Evolutionary conservation across 1,284 basidiomycete genomes (phyloP).

Genomic region (Ustilago curta): DNA sequence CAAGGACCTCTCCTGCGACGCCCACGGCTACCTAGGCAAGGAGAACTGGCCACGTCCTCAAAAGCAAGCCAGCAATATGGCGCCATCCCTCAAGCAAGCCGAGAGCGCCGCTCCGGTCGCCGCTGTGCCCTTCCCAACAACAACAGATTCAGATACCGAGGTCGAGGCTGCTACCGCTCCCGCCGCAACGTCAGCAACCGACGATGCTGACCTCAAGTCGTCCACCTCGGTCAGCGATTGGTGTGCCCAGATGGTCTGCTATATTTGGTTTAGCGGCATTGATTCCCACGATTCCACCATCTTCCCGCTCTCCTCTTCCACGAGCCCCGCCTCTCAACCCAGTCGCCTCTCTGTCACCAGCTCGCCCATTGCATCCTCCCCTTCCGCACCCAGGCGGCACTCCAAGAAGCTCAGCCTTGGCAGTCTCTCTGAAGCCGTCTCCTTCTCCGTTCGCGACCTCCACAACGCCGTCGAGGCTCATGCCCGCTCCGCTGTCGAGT

Average conservation of each 20-base stretch:
- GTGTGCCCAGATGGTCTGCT: slow-evolving; percentile 65
- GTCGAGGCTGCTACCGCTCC: slow-evolving; percentile 29
- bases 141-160: slow-evolving; percentile 34
- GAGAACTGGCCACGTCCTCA: slow-evolving; percentile 42
- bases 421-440: slow-evolving; percentile 49
- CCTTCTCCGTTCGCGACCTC: slow-evolving; percentile 42
- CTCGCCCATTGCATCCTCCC: slow-evolving; percentile 38
- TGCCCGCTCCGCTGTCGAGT: slow-evolving; percentile 34
- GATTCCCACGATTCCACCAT: slow-evolving; percentile 35
- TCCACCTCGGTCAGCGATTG: slow-evolving; percentile 56
- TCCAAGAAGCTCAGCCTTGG: slow-evolving; percentile 50
- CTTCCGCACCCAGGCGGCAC: slow-evolving; percentile 23
- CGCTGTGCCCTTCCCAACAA: slow-evolving; percentile 18
- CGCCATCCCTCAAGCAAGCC: slow-evolving; percentile 11
- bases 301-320: slow-evolving; percentile 20
- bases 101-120: slow-evolving; percentile 7
- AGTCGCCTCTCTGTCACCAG: slow-evolving; percentile 33
- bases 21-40: slow-evolving; percentile 33
- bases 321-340: slow-evolving; percentile 18
- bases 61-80: slow-evolving; percentile 10
- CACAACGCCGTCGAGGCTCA: slow-evolving; percentile 50
- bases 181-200: slow-evolving; percentile 11
- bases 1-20: slow-evolving; percentile 20
- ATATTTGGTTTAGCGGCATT: slow-evolving; percentile 64
- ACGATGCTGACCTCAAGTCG: slow-evolving; percentile 43